These are phyloP conservation scores for Xylariaceae sp. DNA, from an alignment of 2,329 filamentous ascomycete genomes.

Conservation along the genomic window DNA sequence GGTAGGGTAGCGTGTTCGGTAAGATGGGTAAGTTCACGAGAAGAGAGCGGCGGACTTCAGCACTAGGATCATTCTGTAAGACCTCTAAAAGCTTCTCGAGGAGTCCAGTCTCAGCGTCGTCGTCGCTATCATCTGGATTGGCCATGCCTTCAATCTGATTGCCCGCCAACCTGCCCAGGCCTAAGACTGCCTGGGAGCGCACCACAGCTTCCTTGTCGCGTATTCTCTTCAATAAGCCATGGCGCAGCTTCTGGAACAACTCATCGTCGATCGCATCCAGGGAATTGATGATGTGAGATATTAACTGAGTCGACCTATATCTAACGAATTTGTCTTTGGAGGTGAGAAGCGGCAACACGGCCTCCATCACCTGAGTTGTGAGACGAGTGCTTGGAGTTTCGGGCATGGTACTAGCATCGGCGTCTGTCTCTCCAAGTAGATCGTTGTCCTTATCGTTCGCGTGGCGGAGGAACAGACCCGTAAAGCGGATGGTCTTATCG, in stretches of 20 bases:
- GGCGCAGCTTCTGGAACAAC: constrained; percentile 80
- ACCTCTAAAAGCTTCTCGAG: constrained; percentile 85
- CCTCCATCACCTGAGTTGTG: constrained; percentile 73
- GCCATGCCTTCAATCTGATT: constrained; percentile 75
- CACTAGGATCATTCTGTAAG: constrained; percentile 90
- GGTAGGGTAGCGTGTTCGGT: constrained; percentile 79
- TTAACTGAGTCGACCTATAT: constrained; percentile 86
- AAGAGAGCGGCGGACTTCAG: constrained; percentile 87
- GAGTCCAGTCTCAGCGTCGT: constrained; percentile 71
- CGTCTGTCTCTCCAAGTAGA: constrained; percentile 67
- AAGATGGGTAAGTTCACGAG: constrained; percentile 89
- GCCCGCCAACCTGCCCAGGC: constrained; percentile 82
- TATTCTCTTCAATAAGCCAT: constrained; percentile 81
- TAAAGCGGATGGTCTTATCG: constrained; percentile 83
- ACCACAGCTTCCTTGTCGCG: constrained; percentile 95
- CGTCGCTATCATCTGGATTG: constrained; percentile 73
- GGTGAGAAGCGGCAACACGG: constrained; percentile 75
- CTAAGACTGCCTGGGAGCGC: constrained; percentile 87
- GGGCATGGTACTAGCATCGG: constrained; percentile 72
- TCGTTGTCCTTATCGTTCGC: constrained; percentile 74
- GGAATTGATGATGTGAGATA: constrained; percentile 90
- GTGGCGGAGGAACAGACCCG: constrained; percentile 84
- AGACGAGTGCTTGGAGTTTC: constrained; percentile 87
- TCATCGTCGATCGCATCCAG: constrained; percentile 92
- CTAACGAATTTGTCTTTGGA: constrained; percentile 93